A percentile compares a stretch with the other conserved stretches of the same genome.
These are phyloP conservation scores for Berberis vulgaris DNA, from an alignment of 164 flowering plant genomes.

Conservation along the genomic window DNA sequence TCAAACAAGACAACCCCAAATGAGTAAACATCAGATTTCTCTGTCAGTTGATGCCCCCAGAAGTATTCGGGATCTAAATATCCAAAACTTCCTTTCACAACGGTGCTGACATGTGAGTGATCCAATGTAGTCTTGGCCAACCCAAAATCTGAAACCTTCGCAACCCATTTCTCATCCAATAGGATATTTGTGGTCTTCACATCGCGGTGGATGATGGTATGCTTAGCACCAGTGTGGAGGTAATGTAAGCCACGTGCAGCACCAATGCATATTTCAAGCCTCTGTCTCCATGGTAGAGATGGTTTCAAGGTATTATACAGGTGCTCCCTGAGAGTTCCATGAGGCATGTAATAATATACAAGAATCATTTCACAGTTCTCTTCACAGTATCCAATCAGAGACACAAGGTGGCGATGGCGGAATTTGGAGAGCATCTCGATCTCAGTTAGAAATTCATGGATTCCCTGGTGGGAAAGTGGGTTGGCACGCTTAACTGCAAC, in stretches of 20 bases:
- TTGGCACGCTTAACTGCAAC: slow-evolving; percentile 45
- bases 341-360: slow-evolving; percentile 44
- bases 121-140: slow-evolving; percentile 28
- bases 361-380: slow-evolving; percentile 40
- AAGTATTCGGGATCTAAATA: slow-evolving; percentile 50
- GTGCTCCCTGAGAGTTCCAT: slow-evolving; percentile 39
- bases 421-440: slow-evolving; percentile 50
- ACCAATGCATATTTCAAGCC: slow-evolving; percentile 46
- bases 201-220: slow-evolving; percentile 43
- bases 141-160: slow-evolving; percentile 53
- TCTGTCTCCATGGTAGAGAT: slow-evolving; percentile 34
- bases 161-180: slow-evolving; percentile 43
- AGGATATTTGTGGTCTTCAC: slow-evolving; percentile 47
- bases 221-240: slow-evolving; percentile 41
- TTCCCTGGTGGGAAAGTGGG: slow-evolving; percentile 36
- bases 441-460: slow-evolving; percentile 43
- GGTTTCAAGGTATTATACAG: slow-evolving; percentile 32
- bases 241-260: slow-evolving; percentile 46
- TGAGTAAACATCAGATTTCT: slow-evolving; percentile 45
- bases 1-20: slow-evolving; percentile 49
- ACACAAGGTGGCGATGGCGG: slow-evolving; percentile 39
- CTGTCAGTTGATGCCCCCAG: slow-evolving; percentile 35
- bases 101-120: slow-evolving; percentile 39
- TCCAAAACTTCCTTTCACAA: slow-evolving; percentile 47
- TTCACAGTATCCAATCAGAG: slow-evolving; percentile 43